These are phyloP conservation scores for Aureobasidium sp. DNA, from an alignment of 2,329 filamentous ascomycete species.

Conservation along the genomic window DNA sequence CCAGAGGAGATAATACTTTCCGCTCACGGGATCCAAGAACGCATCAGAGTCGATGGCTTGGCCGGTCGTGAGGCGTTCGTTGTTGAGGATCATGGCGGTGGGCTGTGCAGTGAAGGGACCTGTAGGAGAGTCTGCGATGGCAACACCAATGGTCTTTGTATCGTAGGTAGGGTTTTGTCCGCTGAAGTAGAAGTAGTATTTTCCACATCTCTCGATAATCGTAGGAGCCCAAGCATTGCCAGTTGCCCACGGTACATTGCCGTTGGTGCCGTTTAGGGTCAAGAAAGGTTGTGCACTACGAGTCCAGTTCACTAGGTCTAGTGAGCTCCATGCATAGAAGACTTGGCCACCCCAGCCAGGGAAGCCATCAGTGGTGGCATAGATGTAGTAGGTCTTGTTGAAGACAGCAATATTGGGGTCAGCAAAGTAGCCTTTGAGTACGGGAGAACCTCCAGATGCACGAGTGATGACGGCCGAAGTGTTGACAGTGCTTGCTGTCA, in stretches of 20 bases:
- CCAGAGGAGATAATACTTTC: constrained; percentile 34
- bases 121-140: constrained; percentile 28
- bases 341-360: constrained; percentile 50
- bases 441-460: constrained; percentile 11
- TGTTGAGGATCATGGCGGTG: constrained; percentile 31
- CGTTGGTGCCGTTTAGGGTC: constrained; percentile 47
- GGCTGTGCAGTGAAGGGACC: constrained; percentile 32
- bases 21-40: constrained; percentile 30
- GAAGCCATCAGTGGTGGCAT: constrained; percentile 53
- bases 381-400: constrained; percentile 53
- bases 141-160: constrained; percentile 34
- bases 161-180: constrained; percentile 33
- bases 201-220: constrained; percentile 29
- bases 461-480: not conserved
- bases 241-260: constrained; percentile 43
- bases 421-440: constrained; percentile 35
- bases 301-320: constrained; percentile 49
- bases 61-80: constrained; percentile 28
- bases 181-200: constrained; percentile 37
- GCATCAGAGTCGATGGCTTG: constrained; percentile 34
- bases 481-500: constrained; percentile 28
- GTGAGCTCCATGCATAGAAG: constrained; percentile 57
- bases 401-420: constrained; percentile 56
- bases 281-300: constrained; percentile 48
- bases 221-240: constrained; percentile 43